Percentiles rank a stretch among this genome's conserved stretches.
Evolutionary conservation across 2,329 filamentous ascomycete genomes (phyloP).

Genomic region (Aspergillus hiratsukae): DNA sequence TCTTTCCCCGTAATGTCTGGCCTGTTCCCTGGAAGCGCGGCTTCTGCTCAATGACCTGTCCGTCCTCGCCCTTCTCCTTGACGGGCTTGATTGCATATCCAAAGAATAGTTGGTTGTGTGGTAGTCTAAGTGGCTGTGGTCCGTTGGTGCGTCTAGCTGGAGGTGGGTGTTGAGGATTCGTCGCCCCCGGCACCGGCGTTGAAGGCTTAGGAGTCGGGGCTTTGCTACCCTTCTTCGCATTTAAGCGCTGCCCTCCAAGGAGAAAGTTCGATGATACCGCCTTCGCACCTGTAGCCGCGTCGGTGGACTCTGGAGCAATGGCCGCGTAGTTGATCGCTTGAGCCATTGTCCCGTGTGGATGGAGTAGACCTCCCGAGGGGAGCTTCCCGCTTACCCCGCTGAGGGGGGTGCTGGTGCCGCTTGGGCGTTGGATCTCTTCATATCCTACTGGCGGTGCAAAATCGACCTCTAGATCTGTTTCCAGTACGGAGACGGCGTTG

Average conservation of each 20-base stretch:
- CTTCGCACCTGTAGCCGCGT: conserved; percentile 58
- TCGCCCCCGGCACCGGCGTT: conserved; percentile 63
- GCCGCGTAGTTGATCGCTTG: conserved; percentile 95
- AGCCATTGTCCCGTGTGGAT: conserved; percentile 89
- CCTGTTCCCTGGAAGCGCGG: conserved; percentile 82
- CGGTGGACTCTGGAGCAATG: conserved; percentile 72
- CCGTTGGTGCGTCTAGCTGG: conserved; percentile 60
- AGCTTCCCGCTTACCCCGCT: conserved; percentile 59
- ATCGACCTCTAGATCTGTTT: conserved; percentile 94
- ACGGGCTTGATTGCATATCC: conserved; percentile 90
- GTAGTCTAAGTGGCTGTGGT: conserved; percentile 77
- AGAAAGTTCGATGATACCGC: conserved; percentile 73
- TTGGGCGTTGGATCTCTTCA: conserved; percentile 73
- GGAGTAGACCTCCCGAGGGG: conserved; percentile 68
- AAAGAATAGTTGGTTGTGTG: conserved; percentile 91
- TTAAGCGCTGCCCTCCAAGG: conserved; percentile 75
- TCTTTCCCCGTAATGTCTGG: conserved; percentile 73
- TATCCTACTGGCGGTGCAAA: conserved; percentile 94
- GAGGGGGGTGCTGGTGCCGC: conserved; percentile 81
- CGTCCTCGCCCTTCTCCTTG: conserved; percentile 68
- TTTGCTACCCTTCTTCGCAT: conserved; percentile 75
- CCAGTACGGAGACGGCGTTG: conserved; percentile 85
- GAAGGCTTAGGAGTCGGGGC: conserved; percentile 66
- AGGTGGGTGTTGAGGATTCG: conserved; percentile 43
- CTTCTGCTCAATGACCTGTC: conserved; percentile 53